Evolutionary conservation across 495 filamentous ascomycete genomes (phyloP), one percentile per base, ranked within the genome.

Genomic region (Lophiostoma macrostomum): DNA sequence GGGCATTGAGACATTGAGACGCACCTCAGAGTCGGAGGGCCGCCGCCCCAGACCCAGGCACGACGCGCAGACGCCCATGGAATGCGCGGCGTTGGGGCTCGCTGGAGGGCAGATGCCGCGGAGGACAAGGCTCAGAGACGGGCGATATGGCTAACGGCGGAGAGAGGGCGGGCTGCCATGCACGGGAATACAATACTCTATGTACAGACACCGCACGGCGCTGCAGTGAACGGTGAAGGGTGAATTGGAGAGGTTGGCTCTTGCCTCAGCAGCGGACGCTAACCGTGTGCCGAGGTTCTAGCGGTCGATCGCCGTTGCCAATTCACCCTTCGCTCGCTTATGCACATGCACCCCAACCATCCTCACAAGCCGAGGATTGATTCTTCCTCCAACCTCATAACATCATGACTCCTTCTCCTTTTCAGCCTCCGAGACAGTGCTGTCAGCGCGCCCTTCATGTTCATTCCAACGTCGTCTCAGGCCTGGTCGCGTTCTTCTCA

Each of bases 61-160:
- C 52, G 69, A 71, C 13, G 60, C 44, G 58, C 69, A 71, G 51
- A 66, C 49, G 34, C 69, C 69, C 69, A 71, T 71, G 45, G 58
- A 47, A 53, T 57, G 58, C 14, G 53, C 14, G 20, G 34, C 4
- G 20, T 25, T 14, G 23, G 6, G 24, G 49, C 16, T n/a, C 11
- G 12, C n/a, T 24, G 43, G 35, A 16, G 31, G n/a, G n/a, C n/a
- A n/a, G n/a, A n/a, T n/a, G n/a, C n/a, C n/a, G n/a, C n/a, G n/a
- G n/a, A n/a, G n/a, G n/a, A n/a, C n/a, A n/a, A n/a, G n/a, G n/a
- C n/a, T n/a, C n/a, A n/a, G n/a, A n/a, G n/a, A n/a, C n/a, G n/a
- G n/a, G 39, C 8, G 39, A 3, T 20, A 43, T 20, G 39, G 6
- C 39, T 43, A 43, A 4, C 3, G 39, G 29, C 5, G 3, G 29